Base-by-base conservation (phyloP, 2,329 filamentous ascomycete genomes). In the Ploettnerulaceae sp. region DNA sequence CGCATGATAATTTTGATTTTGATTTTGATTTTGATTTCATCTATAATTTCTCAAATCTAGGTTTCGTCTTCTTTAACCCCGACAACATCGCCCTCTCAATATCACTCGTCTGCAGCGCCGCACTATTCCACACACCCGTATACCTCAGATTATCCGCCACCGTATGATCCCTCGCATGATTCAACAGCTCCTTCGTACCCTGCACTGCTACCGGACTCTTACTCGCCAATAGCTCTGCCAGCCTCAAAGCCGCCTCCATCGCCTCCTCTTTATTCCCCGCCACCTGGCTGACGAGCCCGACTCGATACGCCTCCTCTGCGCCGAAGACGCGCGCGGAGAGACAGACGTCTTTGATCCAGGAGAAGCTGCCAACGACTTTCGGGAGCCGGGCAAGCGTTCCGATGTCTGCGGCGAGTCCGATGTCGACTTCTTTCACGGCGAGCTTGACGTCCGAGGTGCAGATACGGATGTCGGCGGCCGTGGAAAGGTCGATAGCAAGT, bases 171-270 rank as follows among this genome's bases (percentile, higher is more conserved):
- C 87, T 76, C 25, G 83, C 85, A 62, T 84, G 88, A 66, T 93
- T 89, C 62, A 95, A 64, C 52, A 95, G 68, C 69, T 93, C 86
- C 71, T 95, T 95, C 7, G 89, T 95, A 5, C 86, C 84, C 70
- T 89, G 80, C 54, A 91, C 86, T 1, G 89, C 89, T 17, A 97
- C 82, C 0, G 91, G 91, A 61, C 86, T 93, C 76, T 96, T 96
- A 14, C 65, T 71, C 21, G 86, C 85, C 48, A 96, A 77, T 59
- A 81, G 58, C 8, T 61, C 67, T 1, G 84, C 88, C 60, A 86
- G 61, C 52, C 78, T 72, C 50, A 90, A 37, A 0, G 76, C 89
- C 28, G 75, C 76, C 31, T 69, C 68, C 18, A 94, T 63, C 2
- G 84, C 77, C 33, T 73, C 75, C 14, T 71, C 72, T 69, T 93